Conservation (phyloP, 192 early-diverging fungal species). For the Coemansia furcata region DNA sequence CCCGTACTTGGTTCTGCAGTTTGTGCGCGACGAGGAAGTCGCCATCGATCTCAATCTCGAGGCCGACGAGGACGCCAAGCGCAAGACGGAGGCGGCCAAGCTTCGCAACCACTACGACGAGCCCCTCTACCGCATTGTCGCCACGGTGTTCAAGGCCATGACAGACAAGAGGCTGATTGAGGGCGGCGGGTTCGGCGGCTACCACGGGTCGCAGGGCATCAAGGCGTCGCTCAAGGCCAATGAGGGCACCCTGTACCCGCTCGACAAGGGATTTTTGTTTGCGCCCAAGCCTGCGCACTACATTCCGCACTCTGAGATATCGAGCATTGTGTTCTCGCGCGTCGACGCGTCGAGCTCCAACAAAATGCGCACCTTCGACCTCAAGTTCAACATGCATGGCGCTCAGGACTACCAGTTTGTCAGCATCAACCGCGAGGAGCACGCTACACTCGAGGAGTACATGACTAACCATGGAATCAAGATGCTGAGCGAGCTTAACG, state of each 20-base stretch:
- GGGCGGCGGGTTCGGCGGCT: slow-evolving; percentile 64
- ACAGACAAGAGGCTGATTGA: slow-evolving; percentile 74
- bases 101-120: slow-evolving; percentile 84
- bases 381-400: slow-evolving; percentile 85
- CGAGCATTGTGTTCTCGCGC: slow-evolving; percentile 85
- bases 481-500: slow-evolving; percentile 70
- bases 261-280: slow-evolving; percentile 92
- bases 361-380: slow-evolving; percentile 80
- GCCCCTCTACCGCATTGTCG: slow-evolving; percentile 80
- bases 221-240: slow-evolving; percentile 97
- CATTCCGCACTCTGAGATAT: slow-evolving; percentile 82
- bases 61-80: slow-evolving; percentile 64
- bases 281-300: slow-evolving; percentile 92
- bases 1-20: slow-evolving; percentile 94
- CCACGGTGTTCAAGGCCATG: slow-evolving; percentile 80
- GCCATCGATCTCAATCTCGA: slow-evolving; percentile 82
- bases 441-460: slow-evolving; percentile 76
- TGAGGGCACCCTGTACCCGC: slow-evolving; percentile 90
- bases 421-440: slow-evolving; percentile 89
- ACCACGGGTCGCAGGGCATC: slow-evolving; percentile 75
- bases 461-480: slow-evolving; percentile 80
- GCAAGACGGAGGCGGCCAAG: slow-evolving; percentile 63
- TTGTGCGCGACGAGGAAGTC: slow-evolving; percentile 87
- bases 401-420: slow-evolving; percentile 81
- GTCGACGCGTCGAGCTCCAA: slow-evolving; percentile 55